phyloP scores from a whole-genome alignment of 305 asterid genomes.

The Fraxinus sp. region DNA sequence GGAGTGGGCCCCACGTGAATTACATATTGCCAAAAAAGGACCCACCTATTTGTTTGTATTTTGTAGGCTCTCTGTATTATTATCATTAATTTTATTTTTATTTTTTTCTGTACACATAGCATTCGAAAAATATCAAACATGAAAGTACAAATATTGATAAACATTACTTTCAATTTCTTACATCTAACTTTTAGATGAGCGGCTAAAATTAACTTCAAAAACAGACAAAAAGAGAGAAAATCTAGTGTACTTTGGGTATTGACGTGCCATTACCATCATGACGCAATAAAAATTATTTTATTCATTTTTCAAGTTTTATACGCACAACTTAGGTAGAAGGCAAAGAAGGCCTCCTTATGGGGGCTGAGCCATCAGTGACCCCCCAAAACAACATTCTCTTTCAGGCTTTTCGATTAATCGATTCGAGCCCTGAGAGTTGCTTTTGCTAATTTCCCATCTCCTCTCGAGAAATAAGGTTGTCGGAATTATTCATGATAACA shows the following conservation, averaged over 20 bases:
- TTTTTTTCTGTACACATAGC: no score
- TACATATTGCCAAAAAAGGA: no score
- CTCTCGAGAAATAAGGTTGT: background rate
- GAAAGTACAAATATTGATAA: background rate
- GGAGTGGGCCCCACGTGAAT: no score
- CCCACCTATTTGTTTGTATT: no score
- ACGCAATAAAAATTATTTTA: background rate
- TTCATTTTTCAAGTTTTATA: background rate
- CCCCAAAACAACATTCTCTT: background rate
- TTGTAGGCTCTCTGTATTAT: no score
- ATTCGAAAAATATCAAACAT: background rate
- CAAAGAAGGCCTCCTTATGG: background rate
- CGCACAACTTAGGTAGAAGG: background rate
- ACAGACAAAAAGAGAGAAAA: background rate
- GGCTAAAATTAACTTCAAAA: no score
- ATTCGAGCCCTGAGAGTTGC: background rate
- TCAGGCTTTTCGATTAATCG: background rate
- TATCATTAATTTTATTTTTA: no score
- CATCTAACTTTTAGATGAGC: background rate
- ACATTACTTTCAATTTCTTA: no score
- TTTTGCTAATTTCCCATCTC: background rate
- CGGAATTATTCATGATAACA: background rate
- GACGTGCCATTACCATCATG: background rate
- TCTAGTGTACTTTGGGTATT: background rate
- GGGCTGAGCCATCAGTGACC: background rate